Percentiles rank a stretch among this genome's conserved stretches.
phyloP scores from a whole-genome alignment of 108 stramenopile species.

The Hondaea fermentalgiana region DNA sequence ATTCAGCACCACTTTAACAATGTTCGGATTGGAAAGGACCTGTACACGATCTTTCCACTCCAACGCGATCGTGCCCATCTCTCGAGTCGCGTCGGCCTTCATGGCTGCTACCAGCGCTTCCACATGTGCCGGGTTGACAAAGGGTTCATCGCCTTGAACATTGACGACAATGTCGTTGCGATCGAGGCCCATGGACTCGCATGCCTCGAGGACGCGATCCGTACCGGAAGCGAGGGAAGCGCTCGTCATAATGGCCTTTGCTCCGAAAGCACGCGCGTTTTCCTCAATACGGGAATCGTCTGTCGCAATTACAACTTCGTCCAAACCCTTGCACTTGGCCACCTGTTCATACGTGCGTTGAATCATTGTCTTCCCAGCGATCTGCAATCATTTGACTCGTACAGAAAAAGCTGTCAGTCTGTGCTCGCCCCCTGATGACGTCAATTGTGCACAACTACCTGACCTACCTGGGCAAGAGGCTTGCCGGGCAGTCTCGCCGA shows the following conservation, averaged over 20 bases:
- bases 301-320: neutral
- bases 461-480: neutral
- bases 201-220: neutral
- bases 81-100: neutral
- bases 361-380: neutral
- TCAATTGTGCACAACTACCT: too few relatives aligned
- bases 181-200: neutral
- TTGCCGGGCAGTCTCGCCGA: neutral
- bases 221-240: neutral
- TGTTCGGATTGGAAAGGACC: neutral
- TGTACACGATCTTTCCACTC: neutral
- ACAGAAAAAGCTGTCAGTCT: too few relatives aligned
- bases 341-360: neutral
- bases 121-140: neutral
- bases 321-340: neutral
- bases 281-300: neutral
- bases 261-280: neutral
- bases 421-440: too few relatives aligned
- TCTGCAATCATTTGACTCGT: neutral
- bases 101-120: neutral
- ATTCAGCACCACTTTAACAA: neutral
- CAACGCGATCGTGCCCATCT: neutral
- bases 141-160: slow-evolving; percentile 6
- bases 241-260: neutral
- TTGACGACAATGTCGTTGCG: neutral